Evolutionary conservation across 208 protist species (phyloP).

Genomic region (Trypanosoma platydactyli): DNA sequence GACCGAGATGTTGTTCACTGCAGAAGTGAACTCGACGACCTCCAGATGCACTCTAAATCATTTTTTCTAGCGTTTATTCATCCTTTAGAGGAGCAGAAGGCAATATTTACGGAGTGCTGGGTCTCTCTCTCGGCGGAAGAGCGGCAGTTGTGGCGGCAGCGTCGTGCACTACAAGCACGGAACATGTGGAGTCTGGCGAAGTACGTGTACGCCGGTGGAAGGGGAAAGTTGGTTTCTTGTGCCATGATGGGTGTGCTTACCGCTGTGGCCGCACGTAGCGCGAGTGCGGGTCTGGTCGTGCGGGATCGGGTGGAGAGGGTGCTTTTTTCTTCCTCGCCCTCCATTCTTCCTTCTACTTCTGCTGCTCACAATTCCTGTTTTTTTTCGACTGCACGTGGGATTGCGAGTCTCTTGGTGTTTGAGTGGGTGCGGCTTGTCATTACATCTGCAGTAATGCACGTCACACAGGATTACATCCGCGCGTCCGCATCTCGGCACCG

Average conservation of each 20-base stretch:
- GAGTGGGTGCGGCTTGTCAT: slow-evolving; percentile 51
- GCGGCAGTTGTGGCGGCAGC: slow-evolving; percentile 32
- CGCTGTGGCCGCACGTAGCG: slow-evolving; percentile 41
- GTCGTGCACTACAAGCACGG: slow-evolving; percentile 29
- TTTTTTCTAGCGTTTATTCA: slow-evolving; percentile 40
- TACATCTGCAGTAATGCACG: slow-evolving; percentile 41
- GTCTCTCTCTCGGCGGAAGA: slow-evolving; percentile 34
- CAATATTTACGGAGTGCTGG: slow-evolving; percentile 40
- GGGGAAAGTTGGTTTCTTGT: slow-evolving; percentile 35
- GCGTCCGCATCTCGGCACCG: slow-evolving; percentile 41
- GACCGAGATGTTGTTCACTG: slow-evolving; percentile 49
- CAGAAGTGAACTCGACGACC: slow-evolving; percentile 41
- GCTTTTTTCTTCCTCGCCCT: slow-evolving; percentile 17
- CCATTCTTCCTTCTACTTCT: slow-evolving; percentile 11
- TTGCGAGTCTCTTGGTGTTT: slow-evolving; percentile 43
- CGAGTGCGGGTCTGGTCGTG: slow-evolving; percentile 31
- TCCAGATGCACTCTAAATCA: slow-evolving; percentile 32
- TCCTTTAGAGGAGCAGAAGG: slow-evolving; percentile 3
- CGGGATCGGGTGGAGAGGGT: slow-evolving; percentile 35
- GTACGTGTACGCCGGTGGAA: slow-evolving; percentile 59
- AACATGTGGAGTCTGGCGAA: slow-evolving; percentile 49
- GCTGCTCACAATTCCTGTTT: background rate
- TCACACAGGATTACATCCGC: slow-evolving; percentile 48
- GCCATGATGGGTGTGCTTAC: slow-evolving; percentile 46
- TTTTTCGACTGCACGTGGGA: background rate